Base-by-base conservation (phyloP, 257 asterid genomes). In the Eustoma russellianum region DNA sequence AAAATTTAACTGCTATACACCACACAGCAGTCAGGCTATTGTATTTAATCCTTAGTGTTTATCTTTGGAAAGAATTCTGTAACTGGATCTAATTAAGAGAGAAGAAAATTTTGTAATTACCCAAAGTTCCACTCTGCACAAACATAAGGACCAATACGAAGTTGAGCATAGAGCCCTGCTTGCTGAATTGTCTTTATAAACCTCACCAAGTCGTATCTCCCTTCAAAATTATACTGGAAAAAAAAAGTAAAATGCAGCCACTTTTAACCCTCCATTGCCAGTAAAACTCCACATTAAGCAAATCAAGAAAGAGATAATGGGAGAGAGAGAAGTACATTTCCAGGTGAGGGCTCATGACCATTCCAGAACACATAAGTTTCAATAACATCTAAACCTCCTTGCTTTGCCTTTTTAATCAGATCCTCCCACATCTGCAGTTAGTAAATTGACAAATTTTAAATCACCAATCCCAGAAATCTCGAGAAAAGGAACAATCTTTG, bases 81-180 rank as follows among this genome's bases (percentile, higher is more conserved):
- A 61, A 41, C 43, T 52, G 66, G 77, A 77, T 69, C 70, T 58
- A 55, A 43, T 48, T 69, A 35, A 18, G 52, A 17, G 15, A 52
- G 3, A 10, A 40, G 34, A 33, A 19, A 53, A 14, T 33, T 30
- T 41, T 30, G 55, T 14, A 48, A 19, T 45, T 83, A 85, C 97
- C 97, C 97, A 44, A 85, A 89, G 56, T 89, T 89, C 95, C 97
- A 89, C 41, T 88, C 97, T 0, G 92, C 97, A 52, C 97, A 88
- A 61, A 85, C 85, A 70, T 88, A 88, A 70, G 97, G 97, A n/a
- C 97, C 97, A 60, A 89, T 77, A 19, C 97, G 81, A 28, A 85
- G 79, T 74, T 73, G 83, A 70, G 83, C 94, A 77, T 85, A 83
- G 1, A 89, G 72, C 66, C 97, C 95, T 45, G 92, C 95, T 73